phyloP scores from a whole-genome alignment of 768 basidiomycete genomes.

The Hygrophoropsis aurantiaca region DNA sequence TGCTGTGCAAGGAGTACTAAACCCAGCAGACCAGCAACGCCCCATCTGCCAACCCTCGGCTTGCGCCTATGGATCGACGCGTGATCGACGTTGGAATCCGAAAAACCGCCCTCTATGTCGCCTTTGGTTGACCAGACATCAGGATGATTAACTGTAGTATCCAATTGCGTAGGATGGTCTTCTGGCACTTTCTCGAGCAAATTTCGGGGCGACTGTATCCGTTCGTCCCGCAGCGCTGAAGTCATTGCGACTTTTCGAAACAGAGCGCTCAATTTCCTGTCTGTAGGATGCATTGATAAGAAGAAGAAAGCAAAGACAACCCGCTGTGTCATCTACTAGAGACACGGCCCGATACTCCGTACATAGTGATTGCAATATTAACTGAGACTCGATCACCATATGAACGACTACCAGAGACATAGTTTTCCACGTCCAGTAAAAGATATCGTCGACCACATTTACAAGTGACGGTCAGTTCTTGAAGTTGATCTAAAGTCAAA shows the following conservation, averaged over 20 bases:
- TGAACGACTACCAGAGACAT: no score
- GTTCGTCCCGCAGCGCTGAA: background rate
- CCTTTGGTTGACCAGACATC: background rate
- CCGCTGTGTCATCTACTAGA: no score
- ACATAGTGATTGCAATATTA: no score
- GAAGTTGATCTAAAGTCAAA: no score
- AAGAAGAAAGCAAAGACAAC: slow-evolving; percentile 1
- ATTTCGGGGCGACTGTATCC: background rate
- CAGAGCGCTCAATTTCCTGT: slow-evolving; percentile 8
- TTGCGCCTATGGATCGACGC: no score
- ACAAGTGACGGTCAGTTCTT: no score
- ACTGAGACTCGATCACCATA: no score
- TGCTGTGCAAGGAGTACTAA: slow-evolving; percentile 5
- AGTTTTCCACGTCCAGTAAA: no score
- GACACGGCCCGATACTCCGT: no score
- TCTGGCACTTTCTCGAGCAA: slow-evolving; percentile 4
- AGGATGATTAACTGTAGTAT: background rate
- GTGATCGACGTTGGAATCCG: background rate
- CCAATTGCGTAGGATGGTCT: background rate
- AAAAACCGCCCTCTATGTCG: slow-evolving; percentile 13
- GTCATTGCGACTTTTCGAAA: slow-evolving; percentile 6
- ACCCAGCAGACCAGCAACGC: slow-evolving; percentile 8
- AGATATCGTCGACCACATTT: no score
- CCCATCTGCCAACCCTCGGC: background rate
- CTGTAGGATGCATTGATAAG: slow-evolving; percentile 5